Evolutionary conservation across 169 alveolate species (phyloP), one percentile per base, ranked within the genome.

Genomic region (Plasmodium fragile): DNA sequence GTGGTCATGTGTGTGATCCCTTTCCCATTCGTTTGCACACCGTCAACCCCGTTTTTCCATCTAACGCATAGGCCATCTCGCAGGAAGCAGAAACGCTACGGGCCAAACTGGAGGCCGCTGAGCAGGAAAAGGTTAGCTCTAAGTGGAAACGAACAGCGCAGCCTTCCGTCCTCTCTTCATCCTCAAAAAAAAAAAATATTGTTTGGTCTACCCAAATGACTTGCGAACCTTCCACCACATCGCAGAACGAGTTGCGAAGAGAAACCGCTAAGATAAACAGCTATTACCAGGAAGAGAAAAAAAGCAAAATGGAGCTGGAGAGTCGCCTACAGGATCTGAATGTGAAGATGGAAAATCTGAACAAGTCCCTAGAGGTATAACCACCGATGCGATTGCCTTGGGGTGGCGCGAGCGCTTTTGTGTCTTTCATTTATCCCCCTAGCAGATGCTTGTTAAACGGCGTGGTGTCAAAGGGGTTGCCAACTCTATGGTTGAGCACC

Each of bases 321-420:
- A 84, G 53, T 34, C 78, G 65, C n/a, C 34, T 84, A 53, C 53
- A 65, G 65, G 70, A 43, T n/a, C 43, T 84, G 39, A 49, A 30
- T 39, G 11, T 73, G 69, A 84, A 84, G 69, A 49, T 84, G 81
- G 93, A 84, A 3, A 25, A 4, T 84, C 65, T 84, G 39, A 72
- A 84, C 34, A 84, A 84, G n/a, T 84, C 93, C 43, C 80, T 84
- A 45, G 85, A 84, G 70, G 93, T 84, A 73, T 52, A 81, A 22
- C 34, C 5, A 43, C 16, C 39, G 34, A 59, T 45, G 55, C 18
- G 55, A 13, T 6, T 11, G 4, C 55, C n/a, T 1, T 45, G 55
- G 18, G 18, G 18, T 45, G 55, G 55, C 55, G 55, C n/a, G 18
- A 11, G 55, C 18, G 55, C 18, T 45, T 11, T n/a, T n/a, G n/a